Conservation (phyloP, 164 flowering plant genomes). For the Berberis vulgaris region DNA sequence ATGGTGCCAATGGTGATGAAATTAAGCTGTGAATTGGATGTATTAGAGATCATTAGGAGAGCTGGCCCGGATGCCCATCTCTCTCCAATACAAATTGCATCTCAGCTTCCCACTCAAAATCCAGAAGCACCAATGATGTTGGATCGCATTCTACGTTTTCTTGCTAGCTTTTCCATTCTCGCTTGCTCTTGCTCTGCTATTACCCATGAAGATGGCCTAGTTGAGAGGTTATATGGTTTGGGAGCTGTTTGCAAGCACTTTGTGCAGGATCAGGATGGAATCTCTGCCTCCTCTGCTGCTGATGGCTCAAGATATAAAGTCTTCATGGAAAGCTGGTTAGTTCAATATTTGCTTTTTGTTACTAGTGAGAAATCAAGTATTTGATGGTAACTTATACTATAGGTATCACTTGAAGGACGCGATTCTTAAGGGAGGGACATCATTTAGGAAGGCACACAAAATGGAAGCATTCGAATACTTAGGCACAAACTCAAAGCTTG, state of each 20-base stretch:
- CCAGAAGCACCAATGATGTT: not conserved
- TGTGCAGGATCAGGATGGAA: not conserved
- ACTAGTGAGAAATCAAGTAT: not conserved
- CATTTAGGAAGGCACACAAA: not conserved
- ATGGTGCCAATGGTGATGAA: not conserved
- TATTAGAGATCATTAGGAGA: not conserved
- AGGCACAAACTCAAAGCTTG: not conserved
- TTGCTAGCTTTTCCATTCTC: not conserved
- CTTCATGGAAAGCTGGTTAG: not conserved
- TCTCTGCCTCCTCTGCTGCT: not conserved
- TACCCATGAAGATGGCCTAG: not conserved
- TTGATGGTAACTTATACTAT: not conserved
- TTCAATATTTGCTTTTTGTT: not conserved
- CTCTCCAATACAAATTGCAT: not conserved
- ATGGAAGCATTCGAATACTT: not conserved
- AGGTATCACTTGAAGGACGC: not conserved
- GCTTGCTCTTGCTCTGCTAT: not conserved
- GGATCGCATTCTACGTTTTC: not conserved
- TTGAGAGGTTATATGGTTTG: conserved; percentile 1
- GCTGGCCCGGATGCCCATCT: not conserved
- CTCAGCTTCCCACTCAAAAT: not conserved
- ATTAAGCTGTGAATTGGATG: not conserved
- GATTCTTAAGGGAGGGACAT: not conserved
- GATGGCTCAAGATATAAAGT: not conserved
- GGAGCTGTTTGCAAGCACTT: not conserved